Evolutionary conservation across 768 basidiomycete species (phyloP), one percentile per base, ranked within the genome.

Genomic region (Tulasnella sp.): DNA sequence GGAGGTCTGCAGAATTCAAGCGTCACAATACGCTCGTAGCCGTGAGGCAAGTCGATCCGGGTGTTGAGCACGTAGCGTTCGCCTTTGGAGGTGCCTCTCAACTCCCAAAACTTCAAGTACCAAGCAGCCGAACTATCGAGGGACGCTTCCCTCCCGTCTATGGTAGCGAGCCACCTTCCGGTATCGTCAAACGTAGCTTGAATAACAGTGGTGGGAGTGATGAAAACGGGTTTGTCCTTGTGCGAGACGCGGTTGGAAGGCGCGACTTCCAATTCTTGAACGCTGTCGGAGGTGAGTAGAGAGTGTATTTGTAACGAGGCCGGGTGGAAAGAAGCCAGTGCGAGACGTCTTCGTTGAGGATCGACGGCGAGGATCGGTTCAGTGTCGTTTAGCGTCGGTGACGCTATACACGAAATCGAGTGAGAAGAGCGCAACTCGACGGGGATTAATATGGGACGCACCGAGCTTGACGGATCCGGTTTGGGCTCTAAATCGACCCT

Each of bases 241-340:
- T 92, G 87, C 18, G 95, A 92, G 26, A 98, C 89, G 79, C 94
- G 90, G 85, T 99, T 99, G 37, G 95, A 95, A 29, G 97, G 95
- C 1, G 94, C 91, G 10, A 99, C 90, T 84, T 99, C 98, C 26
- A 99, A 87, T 84, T 99, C 97, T 70, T 91, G 91, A 3, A 94
- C 82, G 0, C 95, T 87, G 57, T 89, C 88, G 39, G 91, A 91
- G 2, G 89, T 87, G 10, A 87, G 84, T 1, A 92, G 92, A 23
- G 94, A 92, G 85, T 93, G 96, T 35, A 92, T 90, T 85, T 99
- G 97, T 55, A 99, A 86, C n/a, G 95, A 94, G 2, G 96, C 96
- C 0, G 95, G 93, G 82, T 99, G 96, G 0, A 96, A 96, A 2
- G 97, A 95, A 0, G 95, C 94, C 20, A 99, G 87, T 80, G 98